Base-by-base conservation (phyloP, 345 rosid species). In the Mallotus nudiflorus region DNA sequence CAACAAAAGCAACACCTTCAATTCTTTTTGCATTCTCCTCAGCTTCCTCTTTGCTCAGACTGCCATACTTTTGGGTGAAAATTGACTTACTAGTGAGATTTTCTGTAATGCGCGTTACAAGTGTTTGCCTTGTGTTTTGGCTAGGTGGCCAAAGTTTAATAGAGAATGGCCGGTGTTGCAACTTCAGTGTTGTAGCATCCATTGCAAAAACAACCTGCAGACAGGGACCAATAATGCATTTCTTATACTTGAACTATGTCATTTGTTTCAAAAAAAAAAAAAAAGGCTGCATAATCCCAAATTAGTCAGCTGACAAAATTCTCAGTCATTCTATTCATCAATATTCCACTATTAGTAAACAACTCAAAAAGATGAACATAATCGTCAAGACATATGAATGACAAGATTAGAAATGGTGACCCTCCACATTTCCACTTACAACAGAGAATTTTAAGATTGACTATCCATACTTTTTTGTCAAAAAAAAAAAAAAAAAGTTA, bases 81-180 rank as follows among this genome's bases (percentile, higher is more conserved):
- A 89, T 83, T 72, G 98, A 88, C 73, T 89, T 85, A 3, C 83
- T 70, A 42, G 95, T 85, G 46, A 93, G 91, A 72, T 93, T 91
- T 68, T 81, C 85, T 0, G 83, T 87, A 42, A 89, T 81, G 0
- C 96, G 92, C 33, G 76, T 83, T 29, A 93, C 81, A 64, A 91
- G 97, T 83, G 84, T 83, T 69, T 80, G 77, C 62, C 97, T 77
- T 16, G 95, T 91, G 67, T 87, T 83, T 63, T 84, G 70, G 40
- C 96, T 91, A 1, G 95, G 98, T 10, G 98, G 98, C 96, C 97
- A 93, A 16, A 93, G 79, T 66, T 93, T 91, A 52, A 91, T 83
- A 28, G 91, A 88, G 64, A 88, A 88, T 8, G 91, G 77, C 52
- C 80, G 87, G n/a, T n/a, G n/a, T 37, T 88, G 88, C 20, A 89